These are phyloP conservation scores for Ocimum tenuiflorum DNA, from an alignment of 257 asterid genomes.

Conservation along the genomic window DNA sequence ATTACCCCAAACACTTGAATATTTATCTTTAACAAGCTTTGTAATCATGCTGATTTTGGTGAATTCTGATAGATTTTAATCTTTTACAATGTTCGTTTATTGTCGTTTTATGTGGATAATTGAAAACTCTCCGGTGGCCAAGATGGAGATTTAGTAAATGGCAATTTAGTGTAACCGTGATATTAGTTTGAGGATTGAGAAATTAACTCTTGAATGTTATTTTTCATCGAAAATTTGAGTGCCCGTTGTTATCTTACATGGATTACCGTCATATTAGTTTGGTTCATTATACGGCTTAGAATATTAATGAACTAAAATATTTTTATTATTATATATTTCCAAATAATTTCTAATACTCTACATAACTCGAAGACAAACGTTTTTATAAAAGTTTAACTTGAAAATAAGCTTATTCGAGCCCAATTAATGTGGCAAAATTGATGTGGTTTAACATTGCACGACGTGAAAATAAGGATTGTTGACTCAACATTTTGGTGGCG, in stretches of 20 bases:
- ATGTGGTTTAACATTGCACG: too few relatives aligned
- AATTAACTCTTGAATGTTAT: not conserved
- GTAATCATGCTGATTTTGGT: constrained; percentile 11
- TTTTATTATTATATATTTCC: too few relatives aligned
- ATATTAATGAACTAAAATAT: too few relatives aligned
- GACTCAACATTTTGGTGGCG: too few relatives aligned
- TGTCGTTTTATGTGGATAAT: not conserved
- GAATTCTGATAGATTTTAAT: not conserved
- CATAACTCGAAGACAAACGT: too few relatives aligned
- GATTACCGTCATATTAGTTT: too few relatives aligned
- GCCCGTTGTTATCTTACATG: not conserved
- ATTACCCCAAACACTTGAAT: not conserved
- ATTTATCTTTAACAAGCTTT: not conserved
- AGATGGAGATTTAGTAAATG: not conserved
- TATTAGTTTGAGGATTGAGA: not conserved
- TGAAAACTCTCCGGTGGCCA: not conserved
- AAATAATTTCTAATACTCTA: too few relatives aligned
- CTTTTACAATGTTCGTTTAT: not conserved
- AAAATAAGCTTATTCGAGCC: too few relatives aligned
- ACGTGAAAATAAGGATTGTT: too few relatives aligned
- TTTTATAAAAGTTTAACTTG: too few relatives aligned
- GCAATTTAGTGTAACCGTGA: not conserved
- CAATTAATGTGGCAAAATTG: too few relatives aligned
- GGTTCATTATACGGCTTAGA: too few relatives aligned
- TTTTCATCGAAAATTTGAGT: not conserved